A percentile compares a stretch with the other conserved stretches of the same genome.
Conservation (phyloP, 2,329 filamentous ascomycete genomes). For the Microcyclospora tardicrescens region DNA sequence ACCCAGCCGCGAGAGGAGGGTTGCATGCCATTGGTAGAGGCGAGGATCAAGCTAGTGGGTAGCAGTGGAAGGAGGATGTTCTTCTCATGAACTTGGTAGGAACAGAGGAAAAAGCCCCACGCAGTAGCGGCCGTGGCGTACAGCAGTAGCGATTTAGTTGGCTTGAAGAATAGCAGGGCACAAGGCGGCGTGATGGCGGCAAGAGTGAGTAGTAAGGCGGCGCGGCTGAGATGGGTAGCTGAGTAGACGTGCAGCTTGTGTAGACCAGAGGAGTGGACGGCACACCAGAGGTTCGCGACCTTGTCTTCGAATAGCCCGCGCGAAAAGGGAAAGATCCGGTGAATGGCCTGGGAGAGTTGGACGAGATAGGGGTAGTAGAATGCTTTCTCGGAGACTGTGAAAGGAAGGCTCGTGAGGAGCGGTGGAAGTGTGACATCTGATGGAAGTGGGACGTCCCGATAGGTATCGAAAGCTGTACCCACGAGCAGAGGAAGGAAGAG, state of each 20-base stretch:
- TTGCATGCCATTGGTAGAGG: conserved; percentile 62
- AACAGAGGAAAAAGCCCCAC: conserved; percentile 97
- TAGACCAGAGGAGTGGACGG: conserved; percentile 59
- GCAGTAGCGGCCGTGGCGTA: conserved; percentile 70
- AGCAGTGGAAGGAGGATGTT: conserved; percentile 83
- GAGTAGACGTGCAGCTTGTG: conserved; percentile 75
- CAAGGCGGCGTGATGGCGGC: conserved; percentile 68
- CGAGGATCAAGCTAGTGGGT: conserved; percentile 82
- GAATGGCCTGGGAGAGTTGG: conserved; percentile 69
- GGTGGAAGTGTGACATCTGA: conserved; percentile 33
- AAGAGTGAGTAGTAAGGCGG: conserved; percentile 62
- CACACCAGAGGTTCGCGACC: conserved; percentile 97
- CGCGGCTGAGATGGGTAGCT: conserved; percentile 56
- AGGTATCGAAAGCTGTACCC: conserved; percentile 56
- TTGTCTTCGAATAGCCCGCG: conserved; percentile 98
- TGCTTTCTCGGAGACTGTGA: conserved; percentile 46
- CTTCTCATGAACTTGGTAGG: conserved; percentile 97
- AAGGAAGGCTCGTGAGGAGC: conserved; percentile 51
- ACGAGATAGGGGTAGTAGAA: conserved; percentile 63
- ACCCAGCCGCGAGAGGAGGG: conserved; percentile 77
- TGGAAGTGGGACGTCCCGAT: conserved; percentile 49
- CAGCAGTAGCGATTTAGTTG: conserved; percentile 63
- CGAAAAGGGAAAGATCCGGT: conserved; percentile 91
- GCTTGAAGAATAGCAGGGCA: conserved; percentile 63
- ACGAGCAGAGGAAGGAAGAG: conserved; percentile 64